Base-by-base conservation (phyloP, 768 basidiomycete genomes). In the Mycena metata region DNA sequence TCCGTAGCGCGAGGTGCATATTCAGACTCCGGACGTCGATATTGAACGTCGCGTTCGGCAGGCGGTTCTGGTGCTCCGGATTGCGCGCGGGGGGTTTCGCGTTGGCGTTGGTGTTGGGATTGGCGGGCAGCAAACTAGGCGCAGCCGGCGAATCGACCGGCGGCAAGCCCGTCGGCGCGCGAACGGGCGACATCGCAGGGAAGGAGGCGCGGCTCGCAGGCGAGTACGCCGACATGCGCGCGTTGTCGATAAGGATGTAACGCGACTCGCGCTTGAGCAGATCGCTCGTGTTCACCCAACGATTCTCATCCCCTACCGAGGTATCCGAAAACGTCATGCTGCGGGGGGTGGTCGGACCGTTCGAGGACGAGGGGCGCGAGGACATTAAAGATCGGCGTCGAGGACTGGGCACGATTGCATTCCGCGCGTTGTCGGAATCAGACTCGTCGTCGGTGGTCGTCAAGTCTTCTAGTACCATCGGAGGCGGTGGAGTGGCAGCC, bases 21-120 rank as follows among this genome's bases (percentile, higher is more conserved):
- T 90, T 90, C 51, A 92, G 77, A 10, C 85, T 83, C 61, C 84
- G 82, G 55, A 88, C 68, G 76, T 93, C 91, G 36, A 91, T 79
- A 46, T 85, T 79, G 69, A 90, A 76, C 10, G 79, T 83, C 47
- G 79, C 74, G 69, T 90, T 89, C 39, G 90, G 90, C n/a, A 90
- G 75, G 79, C 49, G 82, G 81, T 67, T 73, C 71, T 65, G 23
- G 16, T 43, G 21, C 17, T 55, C 39, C 35, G 57, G 41, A 19
- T n/a, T 46, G 0, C 57, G 41, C 39, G 39, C 39, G 17, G 13
- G 30, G 33, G 49, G 52, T 16, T 43, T 41, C 21, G 2, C 16
- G 24, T 59, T 41, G 12, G 46, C 17, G 10, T 33, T 65, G 8
- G 46, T 5, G 46, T 35, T 36, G n/a, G n/a, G n/a, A n/a, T n/a